Base-by-base conservation (phyloP, 2,329 filamentous ascomycete species). In the Paecilomyces variotii region DNA sequence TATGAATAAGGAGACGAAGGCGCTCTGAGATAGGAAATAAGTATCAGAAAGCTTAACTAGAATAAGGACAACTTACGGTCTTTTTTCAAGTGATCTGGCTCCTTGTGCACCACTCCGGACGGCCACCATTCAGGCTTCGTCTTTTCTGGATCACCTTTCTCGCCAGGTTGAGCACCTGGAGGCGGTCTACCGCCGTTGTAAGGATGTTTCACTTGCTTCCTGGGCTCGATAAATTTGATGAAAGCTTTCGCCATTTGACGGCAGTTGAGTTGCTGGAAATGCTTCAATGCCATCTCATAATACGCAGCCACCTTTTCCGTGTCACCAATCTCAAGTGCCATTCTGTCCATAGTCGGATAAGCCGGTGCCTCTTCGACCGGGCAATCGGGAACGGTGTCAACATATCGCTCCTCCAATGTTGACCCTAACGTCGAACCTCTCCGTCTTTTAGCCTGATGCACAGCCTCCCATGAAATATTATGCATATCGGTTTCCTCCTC, bases 81-180 rank as follows among this genome's bases (percentile, higher is more conserved):
- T 67, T 78, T 79, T 55, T 72, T 69, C 24, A 79, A 63, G 64
- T 81, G 79, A 57, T 80, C 78, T 2, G 79, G 78, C 64, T 80
- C 79, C 64, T 72, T 76, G 67, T 80, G 79, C 49, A 73, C 73
- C 49, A 79, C 75, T 59, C 71, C 72, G 35, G 68, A 60, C n/a
- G 75, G 74, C 75, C 75, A 78, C 72, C 72, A 78, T 11, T 72
- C 70, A 7, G 78, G 78, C 62, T 75, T 78, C 11, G 77, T 80
- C 60, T 71, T 71, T 57, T 78, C 74, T 3, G 75, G 72, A 59
- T 80, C 75, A 1, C 71, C 70, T 4, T 68, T 71, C 32, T 74
- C 68, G 39, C 72, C 74, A 0, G 72, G 70, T 1, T 72, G 68
- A 27, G 72, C 71, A 52, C 68, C 70, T 54, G 63, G 63, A 50